Evolutionary conservation across 148 eudicot species (phyloP), one percentile per base, ranked within the genome.

Genomic region (Polygonum aviculare): DNA sequence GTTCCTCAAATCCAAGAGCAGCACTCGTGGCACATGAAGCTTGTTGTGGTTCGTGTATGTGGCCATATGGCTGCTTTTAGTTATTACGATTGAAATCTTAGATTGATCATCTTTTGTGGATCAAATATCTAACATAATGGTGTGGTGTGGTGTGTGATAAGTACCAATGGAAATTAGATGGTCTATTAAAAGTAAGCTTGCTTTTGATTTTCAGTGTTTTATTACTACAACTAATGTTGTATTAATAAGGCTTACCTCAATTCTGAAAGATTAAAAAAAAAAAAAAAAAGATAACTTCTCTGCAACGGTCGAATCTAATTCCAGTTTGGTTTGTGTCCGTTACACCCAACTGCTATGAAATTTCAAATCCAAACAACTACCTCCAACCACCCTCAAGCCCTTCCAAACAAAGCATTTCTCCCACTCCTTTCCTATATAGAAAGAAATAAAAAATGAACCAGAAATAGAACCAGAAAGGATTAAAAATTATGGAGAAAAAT

Each of bases 401-500:
- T 14, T 18, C 16, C 55, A 16, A 51, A 51, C 55, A 51, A 15
- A 57, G 22, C 19, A 19, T 57, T 9, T 57, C 35, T 19, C 26
- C 63, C 8, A 1, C 35, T 9, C 31, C 19, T 57, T 21, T 9
- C 4, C 63, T 9, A 70, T 38, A 15, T 8, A 0, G 18, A 52
- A 31, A 36, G 18, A 26, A 26, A 26, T 26, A 5, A 45, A 4
- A 59, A 75, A 21, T 21, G 7, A 16, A 77, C 3, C 7, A 57
- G 15, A 50, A 12, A 0, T 10, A n/a, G 63, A 57, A 12, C 9
- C n/a, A n/a, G n/a, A n/a, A n/a, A n/a, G n/a, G n/a, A n/a, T n/a
- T n/a, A 22, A 78, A 80, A 84, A 94, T 94, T 95, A 95, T 91
- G 80, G 85, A 94, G 7, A 94, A 87, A 91, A 87, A 49, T 44